Evolutionary conservation across 2,329 filamentous ascomycete genomes (phyloP), one percentile per base, ranked within the genome.

Genomic region (Verruconis gallopava): DNA sequence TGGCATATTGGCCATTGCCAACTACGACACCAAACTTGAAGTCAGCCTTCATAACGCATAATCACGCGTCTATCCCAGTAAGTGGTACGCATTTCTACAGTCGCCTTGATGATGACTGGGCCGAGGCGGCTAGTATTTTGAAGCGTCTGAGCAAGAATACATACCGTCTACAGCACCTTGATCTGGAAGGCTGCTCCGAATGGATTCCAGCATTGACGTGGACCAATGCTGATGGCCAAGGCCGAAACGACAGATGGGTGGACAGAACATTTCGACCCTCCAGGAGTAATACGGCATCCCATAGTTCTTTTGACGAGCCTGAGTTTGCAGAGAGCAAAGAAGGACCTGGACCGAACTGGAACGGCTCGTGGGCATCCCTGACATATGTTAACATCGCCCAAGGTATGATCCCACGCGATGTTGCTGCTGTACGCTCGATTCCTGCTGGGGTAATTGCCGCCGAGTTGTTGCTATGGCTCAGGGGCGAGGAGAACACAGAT

Each of bases 1-100:
- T 80, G 2, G 74, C 75, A 2, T 65, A 75, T 53, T 80, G 75
- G 75, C 73, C 74, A 2, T 71, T 0, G 71, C 72, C 1, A 70
- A 72, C 46, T 18, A 43, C 71, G n/a, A 74, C 72, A 0, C 71
- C 72, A 0, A 70, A 73, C 46, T 59, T 72, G 2, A 57, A 58
- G 2, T 66, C 63, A 5, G 54, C 65, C 4, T 65, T 63, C 9
- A 58, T 71, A 47, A 53, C 65, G 9, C 53, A 57, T 13, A 60
- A 58, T 15, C 56, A 59, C 19, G 53, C 62, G 39, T 60, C 59
- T 14, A 59, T 62, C 12, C 54, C 58, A 14, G 58, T 73, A 15
- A 32, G 25, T 33, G 41, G 41, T 14, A 43, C 34, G 5, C 15
- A 38, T 30, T 18, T 32, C 21, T 43, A 38, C 32, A 38, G 17